These are phyloP conservation scores for Trifolium fragiferum DNA, from an alignment of 306 rosid species.

Conservation along the genomic window DNA sequence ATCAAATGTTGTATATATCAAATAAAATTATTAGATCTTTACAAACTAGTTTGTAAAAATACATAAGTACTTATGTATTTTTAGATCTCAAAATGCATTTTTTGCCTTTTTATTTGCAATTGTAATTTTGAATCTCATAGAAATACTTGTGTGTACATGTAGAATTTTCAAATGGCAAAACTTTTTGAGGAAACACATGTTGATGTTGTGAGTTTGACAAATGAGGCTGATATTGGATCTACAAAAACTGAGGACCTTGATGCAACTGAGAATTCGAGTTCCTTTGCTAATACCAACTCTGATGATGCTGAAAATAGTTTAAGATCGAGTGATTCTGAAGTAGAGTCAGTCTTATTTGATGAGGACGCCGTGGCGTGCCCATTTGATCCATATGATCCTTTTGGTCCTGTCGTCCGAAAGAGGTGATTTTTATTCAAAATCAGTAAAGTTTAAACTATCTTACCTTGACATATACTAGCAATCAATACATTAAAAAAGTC, in stretches of 20 bases:
- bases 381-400: slow-evolving; percentile 45
- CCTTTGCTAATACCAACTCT: slow-evolving; percentile 68
- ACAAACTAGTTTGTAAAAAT: no score
- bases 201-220: slow-evolving; percentile 63
- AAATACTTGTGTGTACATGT: not conserved
- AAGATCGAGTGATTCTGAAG: slow-evolving; percentile 74
- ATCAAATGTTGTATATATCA: no score
- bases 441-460: slow-evolving; percentile 21
- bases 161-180: slow-evolving; percentile 35
- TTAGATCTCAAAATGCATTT: not conserved
- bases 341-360: slow-evolving; percentile 64
- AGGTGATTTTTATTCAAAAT: slow-evolving; percentile 53
- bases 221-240: slow-evolving; percentile 48
- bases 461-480: slow-evolving; percentile 29
- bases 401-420: slow-evolving; percentile 47
- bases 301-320: slow-evolving; percentile 60
- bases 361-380: slow-evolving; percentile 51
- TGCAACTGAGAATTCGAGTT: slow-evolving; percentile 87
- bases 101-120: not conserved
- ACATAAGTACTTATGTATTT: not conserved
- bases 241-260: slow-evolving; percentile 69
- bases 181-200: slow-evolving; percentile 56
- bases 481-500: not conserved
- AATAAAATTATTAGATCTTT: not conserved
- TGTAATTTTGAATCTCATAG: not conserved